Evolutionary conservation across 148 eudicot species (phyloP).

Genomic region (Rhododendron griersonianum): DNA sequence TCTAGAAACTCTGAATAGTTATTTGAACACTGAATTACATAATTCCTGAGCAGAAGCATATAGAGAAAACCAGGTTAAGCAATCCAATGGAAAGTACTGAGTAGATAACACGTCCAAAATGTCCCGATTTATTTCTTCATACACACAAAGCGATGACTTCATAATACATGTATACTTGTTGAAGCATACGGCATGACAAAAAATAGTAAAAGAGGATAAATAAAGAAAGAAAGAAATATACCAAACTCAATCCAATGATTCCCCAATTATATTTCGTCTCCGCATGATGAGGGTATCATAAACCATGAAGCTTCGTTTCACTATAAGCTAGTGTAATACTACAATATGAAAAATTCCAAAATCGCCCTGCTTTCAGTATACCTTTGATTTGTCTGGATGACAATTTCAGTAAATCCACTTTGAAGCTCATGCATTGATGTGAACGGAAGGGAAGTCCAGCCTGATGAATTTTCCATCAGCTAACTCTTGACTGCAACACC

Average conservation of each 20-base stretch:
- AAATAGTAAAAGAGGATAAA: slow-evolving; percentile 11
- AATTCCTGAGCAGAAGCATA: neutral
- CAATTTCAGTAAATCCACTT: neutral
- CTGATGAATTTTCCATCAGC: slow-evolving; percentile 25
- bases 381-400: neutral
- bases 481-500: slow-evolving; percentile 60
- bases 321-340: neutral
- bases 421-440: neutral
- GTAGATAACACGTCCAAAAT: neutral
- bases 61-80: neutral
- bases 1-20: neutral
- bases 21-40: neutral
- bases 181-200: slow-evolving; percentile 9
- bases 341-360: neutral
- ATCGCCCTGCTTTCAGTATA: neutral
- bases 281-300: neutral
- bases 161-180: neutral
- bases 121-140: neutral
- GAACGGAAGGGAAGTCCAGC: neutral
- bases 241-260: neutral
- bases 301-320: neutral
- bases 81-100: neutral
- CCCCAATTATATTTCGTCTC: neutral
- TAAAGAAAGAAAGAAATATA: neutral
- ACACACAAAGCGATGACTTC: neutral